phyloP scores from a whole-genome alignment of 257 asterid species.

The Solanum lycopersicoides region DNA sequence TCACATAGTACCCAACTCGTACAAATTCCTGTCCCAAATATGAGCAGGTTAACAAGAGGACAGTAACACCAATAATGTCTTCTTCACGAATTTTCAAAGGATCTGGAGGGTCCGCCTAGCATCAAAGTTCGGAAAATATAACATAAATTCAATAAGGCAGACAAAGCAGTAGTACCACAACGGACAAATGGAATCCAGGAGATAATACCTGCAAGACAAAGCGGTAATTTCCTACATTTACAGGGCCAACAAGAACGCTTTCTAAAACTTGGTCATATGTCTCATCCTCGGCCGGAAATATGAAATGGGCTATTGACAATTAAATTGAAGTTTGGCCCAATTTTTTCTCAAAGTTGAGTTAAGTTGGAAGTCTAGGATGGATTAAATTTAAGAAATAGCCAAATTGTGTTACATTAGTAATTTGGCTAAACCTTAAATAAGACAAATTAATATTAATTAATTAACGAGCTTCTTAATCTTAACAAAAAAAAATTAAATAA shows the following conservation, averaged over 20 bases:
- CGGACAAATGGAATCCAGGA: not conserved
- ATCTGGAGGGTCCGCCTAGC: constrained; percentile 95
- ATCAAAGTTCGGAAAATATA: not conserved
- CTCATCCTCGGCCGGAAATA: constrained; percentile 99
- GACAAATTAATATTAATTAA: no score
- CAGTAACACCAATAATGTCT: constrained; percentile 92
- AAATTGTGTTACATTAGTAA: no score
- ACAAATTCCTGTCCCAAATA: constrained; percentile 88
- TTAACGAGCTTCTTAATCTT: no score
- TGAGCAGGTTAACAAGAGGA: constrained; percentile 87
- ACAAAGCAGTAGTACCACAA: not conserved
- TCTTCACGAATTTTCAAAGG: constrained; percentile 92
- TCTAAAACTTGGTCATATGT: constrained; percentile 89
- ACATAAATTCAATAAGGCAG: not conserved
- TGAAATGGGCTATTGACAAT: no score
- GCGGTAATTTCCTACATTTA: constrained; percentile 88
- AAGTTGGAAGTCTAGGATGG: no score
- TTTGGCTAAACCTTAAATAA: no score
- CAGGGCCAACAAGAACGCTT: constrained; percentile 98
- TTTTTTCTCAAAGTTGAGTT: no score
- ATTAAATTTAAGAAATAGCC: no score
- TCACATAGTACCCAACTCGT: constrained; percentile 90
- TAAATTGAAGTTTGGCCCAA: no score
- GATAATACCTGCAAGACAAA: constrained; percentile 73
- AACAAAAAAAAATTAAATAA: no score